Evolutionary conservation across 306 rosid species (phyloP), one percentile per base, ranked within the genome.

Genomic region (Rosa multiflora): DNA sequence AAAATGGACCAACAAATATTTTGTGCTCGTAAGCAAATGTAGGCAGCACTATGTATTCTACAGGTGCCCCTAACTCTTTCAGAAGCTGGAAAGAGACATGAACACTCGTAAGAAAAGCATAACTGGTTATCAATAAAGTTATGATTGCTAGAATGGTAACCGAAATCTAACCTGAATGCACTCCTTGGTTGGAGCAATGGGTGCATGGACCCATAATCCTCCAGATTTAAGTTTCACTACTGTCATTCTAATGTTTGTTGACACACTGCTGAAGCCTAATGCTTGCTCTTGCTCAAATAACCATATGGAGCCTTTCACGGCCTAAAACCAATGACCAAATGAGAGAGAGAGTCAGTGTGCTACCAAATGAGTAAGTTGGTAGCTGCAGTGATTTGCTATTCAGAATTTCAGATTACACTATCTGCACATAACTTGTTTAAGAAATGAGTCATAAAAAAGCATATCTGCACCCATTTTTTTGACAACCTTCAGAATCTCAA

Each of bases 251-350:
- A 89, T 93, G 91, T 96, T 96, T n/a, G 99, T 96, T 39, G 98
- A 91, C 74, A 96, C 98, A 68, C 93, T 96, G 90, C 99, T 93
- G 94, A 95, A 95, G 67, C 99, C 99, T 82, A 95, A 86, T 71
- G 98, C 99, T 63, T 96, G 99, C 88, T 93, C 98, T 87, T 96
- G 99, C 72, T 96, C 99, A 47, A 96, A 93, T 72, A 96, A 89
- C 99, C 99, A 96, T 84, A 93, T 90, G 68, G 82, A 79, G 9
- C 89, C 94, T 84, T 91, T 96, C 83, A 96, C 90, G 21, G 96
- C 97, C 99, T 96, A 82, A 74, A 11, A 83, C 15, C 49, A 71
- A 73, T 62, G 51, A 79, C 42, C 11, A 87, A 72, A 69, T 32
- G 44, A 73, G 15, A 10, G 56, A 17, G 79, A n/a, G 63, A 44